Evolutionary conservation across 495 filamentous ascomycete genomes (phyloP), one percentile per base, ranked within the genome.

Genomic region (Rostrohypoxylon terebratum): DNA sequence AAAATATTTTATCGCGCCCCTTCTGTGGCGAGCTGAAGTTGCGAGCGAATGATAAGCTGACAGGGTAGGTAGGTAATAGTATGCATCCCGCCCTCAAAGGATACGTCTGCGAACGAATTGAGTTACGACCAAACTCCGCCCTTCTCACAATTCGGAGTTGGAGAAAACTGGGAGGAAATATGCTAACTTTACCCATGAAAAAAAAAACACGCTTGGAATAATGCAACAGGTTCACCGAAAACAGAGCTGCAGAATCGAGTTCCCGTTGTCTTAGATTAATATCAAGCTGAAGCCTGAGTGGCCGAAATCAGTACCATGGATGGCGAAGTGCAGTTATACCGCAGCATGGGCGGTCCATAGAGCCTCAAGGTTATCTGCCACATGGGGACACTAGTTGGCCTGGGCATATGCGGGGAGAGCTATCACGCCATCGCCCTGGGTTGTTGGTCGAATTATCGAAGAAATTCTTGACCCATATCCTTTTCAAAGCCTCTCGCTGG

Each of bases 331-430:
- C 54, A 60, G 60, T 48, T 38, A 50, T 61, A 44, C n/a, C 33
- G 47, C 4, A 42, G 45, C 36, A 55, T 31, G 23, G 54, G 60
- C 60, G 51, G 59, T 53, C 38, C 50, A 20, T 50, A 68, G 60
- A 67, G 60, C 54, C 50, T 66, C 69, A 57, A 31, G 14, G 20
- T 20, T 38, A 20, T 14, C 28, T n/a, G 48, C 33, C 20, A 16
- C 25, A 20, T 31, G 25, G 8, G 53, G 34, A 42, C 13, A 42
- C n/a, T 42, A 42, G 47, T 53, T 57, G 61, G 60, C 54, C 54
- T 54, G 54, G 45, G 44, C 21, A 48, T 21, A 59, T 73, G 70
- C 65, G 70, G 70, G 65, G 70, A 64, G 47, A 61, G 59, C 42
- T 53, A 53, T 63, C 64, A 60, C 64, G 45, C 64, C 45, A 64